Base-by-base conservation (phyloP, 768 basidiomycete species). In the Dioszegia crocea region DNA sequence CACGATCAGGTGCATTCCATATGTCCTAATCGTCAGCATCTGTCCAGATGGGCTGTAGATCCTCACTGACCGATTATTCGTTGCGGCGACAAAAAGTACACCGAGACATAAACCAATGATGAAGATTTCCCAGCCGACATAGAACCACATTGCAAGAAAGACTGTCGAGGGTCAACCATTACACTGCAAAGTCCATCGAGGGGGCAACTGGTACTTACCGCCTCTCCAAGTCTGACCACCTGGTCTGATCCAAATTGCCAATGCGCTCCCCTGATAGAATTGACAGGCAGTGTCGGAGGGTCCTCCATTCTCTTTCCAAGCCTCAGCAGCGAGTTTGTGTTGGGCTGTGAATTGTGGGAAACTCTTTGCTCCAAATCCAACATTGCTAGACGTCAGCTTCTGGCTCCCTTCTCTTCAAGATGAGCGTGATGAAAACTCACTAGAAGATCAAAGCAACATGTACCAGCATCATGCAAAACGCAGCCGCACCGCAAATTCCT, bases 1-100 rank as follows among this genome's bases (percentile, higher is more conserved):
- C 49, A 59, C 60, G 17, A 61, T 55, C 9, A 66, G 24, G 45
- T 68, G 67, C 67, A 68, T 68, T 1, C 70, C 70, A 49, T 56
- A 68, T 12, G 56, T 60, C 38, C 70, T 71, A 27, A 9, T 5
- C 23, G 19, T 53, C 30, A 56, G 36, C 21, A 38, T 60, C 16
- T 29, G 50, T n/a, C 46, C 38, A 27, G 3, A 52, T 36, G 11
- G 26, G 10, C 11, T 45, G 11, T 23, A 38, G 38, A 48, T 39
- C 6, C 17, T 21, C 31, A 55, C 66, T 48, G 21, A 71, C 70
- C 67, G 57, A 44, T 66, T 65, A 41, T 71, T 68, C 5, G 63
- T 47, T 16, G 61, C 36, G 8, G 63, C 60, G 3, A 68, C 70
- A 6, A 64, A 39, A 54, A 65, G 40, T 4, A 68, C 60, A 8